These are phyloP conservation scores for Scedosporium dehoogii DNA, from an alignment of 2,329 filamentous ascomycete species.

Conservation along the genomic window DNA sequence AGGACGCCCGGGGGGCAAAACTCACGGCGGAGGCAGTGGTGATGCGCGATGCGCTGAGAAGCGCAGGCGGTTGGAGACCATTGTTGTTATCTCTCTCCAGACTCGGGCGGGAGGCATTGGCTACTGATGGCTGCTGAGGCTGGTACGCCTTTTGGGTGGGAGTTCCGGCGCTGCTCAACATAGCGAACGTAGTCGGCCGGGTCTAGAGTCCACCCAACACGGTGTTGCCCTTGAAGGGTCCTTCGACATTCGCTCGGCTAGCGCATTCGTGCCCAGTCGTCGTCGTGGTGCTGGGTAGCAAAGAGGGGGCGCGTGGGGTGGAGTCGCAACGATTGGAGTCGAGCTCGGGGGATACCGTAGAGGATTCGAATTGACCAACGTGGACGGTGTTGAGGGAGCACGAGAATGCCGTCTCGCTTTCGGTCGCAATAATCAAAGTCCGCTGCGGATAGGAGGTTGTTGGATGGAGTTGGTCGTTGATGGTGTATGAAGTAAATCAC, in stretches of 20 bases:
- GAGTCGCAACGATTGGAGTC: no score
- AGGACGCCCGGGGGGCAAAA: slow-evolving; percentile 55
- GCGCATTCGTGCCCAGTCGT: slow-evolving; percentile 1
- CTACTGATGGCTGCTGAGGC: slow-evolving; percentile 20
- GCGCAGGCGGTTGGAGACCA: slow-evolving; percentile 34
- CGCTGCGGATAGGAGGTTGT: no score
- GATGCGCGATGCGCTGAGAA: slow-evolving; percentile 33
- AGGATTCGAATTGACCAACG: no score
- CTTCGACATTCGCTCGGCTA: slow-evolving; percentile 5
- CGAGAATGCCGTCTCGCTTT: no score
- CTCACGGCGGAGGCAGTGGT: slow-evolving; percentile 45
- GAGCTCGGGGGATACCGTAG: no score
- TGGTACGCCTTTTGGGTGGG: slow-evolving; percentile 43
- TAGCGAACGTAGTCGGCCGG: slow-evolving; percentile 19
- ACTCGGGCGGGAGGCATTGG: slow-evolving; percentile 33
- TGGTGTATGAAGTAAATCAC: no score
- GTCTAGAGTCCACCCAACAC: slow-evolving; percentile 5
- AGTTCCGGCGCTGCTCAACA: slow-evolving; percentile 43
- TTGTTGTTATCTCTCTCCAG: slow-evolving; percentile 43
- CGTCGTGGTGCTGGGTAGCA: not conserved
- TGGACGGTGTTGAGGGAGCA: no score
- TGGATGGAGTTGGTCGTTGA: no score
- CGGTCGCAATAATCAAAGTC: no score
- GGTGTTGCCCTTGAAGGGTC: slow-evolving; percentile 3
- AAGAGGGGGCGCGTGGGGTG: not conserved